Evolutionary conservation across 2,329 filamentous ascomycete genomes (phyloP).

Genomic region (Xylaria sp.): DNA sequence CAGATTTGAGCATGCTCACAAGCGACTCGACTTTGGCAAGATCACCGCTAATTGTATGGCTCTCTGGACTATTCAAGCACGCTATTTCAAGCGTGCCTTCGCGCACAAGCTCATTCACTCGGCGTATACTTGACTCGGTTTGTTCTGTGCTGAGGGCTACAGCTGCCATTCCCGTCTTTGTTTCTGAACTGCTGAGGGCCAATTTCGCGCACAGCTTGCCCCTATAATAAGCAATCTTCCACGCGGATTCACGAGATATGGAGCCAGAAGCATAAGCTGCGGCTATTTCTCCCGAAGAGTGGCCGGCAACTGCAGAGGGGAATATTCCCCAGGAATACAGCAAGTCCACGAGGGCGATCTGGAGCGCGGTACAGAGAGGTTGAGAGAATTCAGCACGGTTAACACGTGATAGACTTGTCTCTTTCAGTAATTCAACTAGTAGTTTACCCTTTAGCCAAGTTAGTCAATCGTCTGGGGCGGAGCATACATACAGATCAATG

Average conservation of each 20-base stretch:
- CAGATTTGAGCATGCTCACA: constrained; percentile 25
- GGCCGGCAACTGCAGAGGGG: constrained; percentile 51
- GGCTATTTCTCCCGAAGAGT: constrained; percentile 56
- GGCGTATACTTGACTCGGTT: constrained; percentile 27
- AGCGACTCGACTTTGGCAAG: constrained; percentile 32
- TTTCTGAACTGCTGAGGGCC: constrained; percentile 12
- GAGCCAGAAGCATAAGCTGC: constrained; percentile 53
- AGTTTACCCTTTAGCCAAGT: constrained; percentile 15
- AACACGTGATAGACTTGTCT: constrained; percentile 26
- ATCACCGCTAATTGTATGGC: constrained; percentile 45
- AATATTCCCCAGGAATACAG: constrained; percentile 48
- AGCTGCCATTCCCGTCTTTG: constrained; percentile 37
- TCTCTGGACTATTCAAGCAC: constrained; percentile 42
- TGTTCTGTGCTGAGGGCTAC: constrained; percentile 31
- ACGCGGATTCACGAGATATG: constrained; percentile 48
- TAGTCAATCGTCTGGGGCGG: background rate
- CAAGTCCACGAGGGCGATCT: constrained; percentile 52
- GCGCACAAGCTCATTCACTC: constrained; percentile 19
- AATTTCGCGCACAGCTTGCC: constrained; percentile 43
- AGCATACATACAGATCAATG: constrained; percentile 25
- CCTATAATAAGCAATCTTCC: constrained; percentile 52
- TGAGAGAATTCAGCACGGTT: constrained; percentile 36
- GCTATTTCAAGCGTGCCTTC: constrained; percentile 38
- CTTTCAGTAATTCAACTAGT: constrained; percentile 34
- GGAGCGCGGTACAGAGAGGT: constrained; percentile 49